Percentiles rank a stretch among this genome's conserved stretches.
These are phyloP conservation scores for Fusarium brevicatenulatum DNA, from an alignment of 2,329 filamentous ascomycete species.

Conservation along the genomic window DNA sequence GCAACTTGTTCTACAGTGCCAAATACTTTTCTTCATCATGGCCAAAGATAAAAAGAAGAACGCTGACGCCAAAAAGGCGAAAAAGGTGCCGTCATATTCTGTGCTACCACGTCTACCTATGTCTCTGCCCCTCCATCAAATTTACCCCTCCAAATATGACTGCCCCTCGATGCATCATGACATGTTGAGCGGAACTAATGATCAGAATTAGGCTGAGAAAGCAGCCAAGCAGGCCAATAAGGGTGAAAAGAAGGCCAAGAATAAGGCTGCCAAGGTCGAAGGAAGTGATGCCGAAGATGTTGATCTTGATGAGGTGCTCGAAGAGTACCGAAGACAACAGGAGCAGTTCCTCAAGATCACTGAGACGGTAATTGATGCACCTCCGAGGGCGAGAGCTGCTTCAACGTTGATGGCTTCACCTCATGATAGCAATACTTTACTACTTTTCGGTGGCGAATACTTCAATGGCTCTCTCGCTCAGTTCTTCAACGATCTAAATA, in stretches of 20 bases:
- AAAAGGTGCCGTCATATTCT: slow-evolving; percentile 52
- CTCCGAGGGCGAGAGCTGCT: slow-evolving; percentile 82
- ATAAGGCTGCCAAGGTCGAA: slow-evolving; percentile 73
- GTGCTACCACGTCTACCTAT: background rate
- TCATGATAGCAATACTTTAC: slow-evolving; percentile 84
- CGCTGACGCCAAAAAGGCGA: slow-evolving; percentile 61
- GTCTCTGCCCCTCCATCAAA: slow-evolving; percentile 27
- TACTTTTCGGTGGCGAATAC: slow-evolving; percentile 94
- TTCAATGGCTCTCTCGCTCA: slow-evolving; percentile 90
- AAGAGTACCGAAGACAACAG: slow-evolving; percentile 92
- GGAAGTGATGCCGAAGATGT: slow-evolving; percentile 93
- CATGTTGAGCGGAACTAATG: slow-evolving; percentile 29
- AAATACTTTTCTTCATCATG: slow-evolving; percentile 48
- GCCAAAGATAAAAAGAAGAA: slow-evolving; percentile 65
- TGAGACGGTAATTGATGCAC: slow-evolving; percentile 75
- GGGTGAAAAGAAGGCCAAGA: slow-evolving; percentile 84
- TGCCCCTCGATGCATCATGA: slow-evolving; percentile 26
- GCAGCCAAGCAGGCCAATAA: slow-evolving; percentile 88
- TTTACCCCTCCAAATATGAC: slow-evolving; percentile 35
- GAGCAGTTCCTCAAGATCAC: slow-evolving; percentile 95
- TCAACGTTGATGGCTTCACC: slow-evolving; percentile 87
- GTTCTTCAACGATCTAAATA: slow-evolving; percentile 73
- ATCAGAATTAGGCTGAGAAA: slow-evolving; percentile 63
- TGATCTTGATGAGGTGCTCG: slow-evolving; percentile 91
- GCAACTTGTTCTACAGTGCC: slow-evolving; percentile 4